phyloP scores from a whole-genome alignment of 257 asterid genomes.

The Solanum stenotomum region DNA sequence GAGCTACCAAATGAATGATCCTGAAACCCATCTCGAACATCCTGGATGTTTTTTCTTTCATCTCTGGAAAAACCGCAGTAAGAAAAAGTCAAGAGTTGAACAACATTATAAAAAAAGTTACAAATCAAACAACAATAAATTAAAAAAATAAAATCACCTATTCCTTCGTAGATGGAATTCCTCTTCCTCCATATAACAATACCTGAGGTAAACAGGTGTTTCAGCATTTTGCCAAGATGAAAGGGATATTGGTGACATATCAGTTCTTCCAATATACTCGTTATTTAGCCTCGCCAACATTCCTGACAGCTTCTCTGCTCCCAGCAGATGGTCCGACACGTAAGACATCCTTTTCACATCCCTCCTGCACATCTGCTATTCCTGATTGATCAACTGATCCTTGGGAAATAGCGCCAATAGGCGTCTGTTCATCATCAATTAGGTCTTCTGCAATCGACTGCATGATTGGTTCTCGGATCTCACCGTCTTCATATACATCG shows the following conservation, averaged over 20 bases:
- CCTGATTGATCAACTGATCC: conserved; percentile 17
- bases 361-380: conserved; percentile 13
- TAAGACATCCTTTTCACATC: conserved; percentile 16
- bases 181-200: conserved; percentile 46
- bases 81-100: background rate
- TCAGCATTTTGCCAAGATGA: conserved; percentile 30
- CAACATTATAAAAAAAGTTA: background rate
- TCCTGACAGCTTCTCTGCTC: conserved; percentile 15
- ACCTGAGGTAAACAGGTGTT: conserved; percentile 23
- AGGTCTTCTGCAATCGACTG: conserved; percentile 20
- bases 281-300: conserved; percentile 21
- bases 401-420: conserved; percentile 4
- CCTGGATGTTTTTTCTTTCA: no score
- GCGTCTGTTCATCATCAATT: no score
- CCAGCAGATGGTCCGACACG: background rate
- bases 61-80: background rate
- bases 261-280: conserved; percentile 18
- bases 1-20: conserved; percentile 48
- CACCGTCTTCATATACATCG: conserved; percentile 83
- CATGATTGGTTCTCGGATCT: conserved; percentile 48
- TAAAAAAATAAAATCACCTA: conserved; percentile 37
- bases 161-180: conserved; percentile 32
- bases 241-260: conserved; percentile 19
- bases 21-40: conserved; percentile 35
- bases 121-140: background rate